Conservation (phyloP, 2,329 filamentous ascomycete species). For the Coniochaeta pulveracea region DNA sequence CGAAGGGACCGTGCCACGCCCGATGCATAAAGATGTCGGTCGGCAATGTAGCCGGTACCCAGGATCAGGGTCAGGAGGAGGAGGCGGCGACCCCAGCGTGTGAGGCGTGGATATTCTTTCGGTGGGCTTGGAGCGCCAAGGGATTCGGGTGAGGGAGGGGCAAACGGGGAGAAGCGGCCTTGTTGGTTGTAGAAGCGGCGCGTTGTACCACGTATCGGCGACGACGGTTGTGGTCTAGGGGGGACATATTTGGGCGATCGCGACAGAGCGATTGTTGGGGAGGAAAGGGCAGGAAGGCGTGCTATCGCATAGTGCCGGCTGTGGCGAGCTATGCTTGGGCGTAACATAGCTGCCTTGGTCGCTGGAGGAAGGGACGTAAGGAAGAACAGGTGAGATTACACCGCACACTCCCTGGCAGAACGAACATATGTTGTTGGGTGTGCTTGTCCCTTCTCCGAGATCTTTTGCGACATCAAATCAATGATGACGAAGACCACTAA, state of each 20-base stretch:
- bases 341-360: conserved; percentile 14
- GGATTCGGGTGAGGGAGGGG: conserved; percentile 67
- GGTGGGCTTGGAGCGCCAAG: conserved; percentile 62
- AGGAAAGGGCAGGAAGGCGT: neutral
- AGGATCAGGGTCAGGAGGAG: conserved; percentile 47
- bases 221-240: neutral
- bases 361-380: conserved; percentile 8
- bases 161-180: conserved; percentile 50
- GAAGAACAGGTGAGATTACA: too few species aligned
- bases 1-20: conserved; percentile 67
- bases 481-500: too few species aligned
- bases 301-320: conserved; percentile 5
- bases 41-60: conserved; percentile 55
- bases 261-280: neutral
- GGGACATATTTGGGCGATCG: neutral
- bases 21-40: conserved; percentile 67
- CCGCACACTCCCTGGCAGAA: too few species aligned
- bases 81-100: conserved; percentile 69
- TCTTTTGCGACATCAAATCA: too few species aligned
- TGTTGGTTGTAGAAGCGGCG: conserved; percentile 1
- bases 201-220: too few species aligned
- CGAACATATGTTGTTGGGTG: too few species aligned
- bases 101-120: conserved; percentile 57
- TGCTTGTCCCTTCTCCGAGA: too few species aligned
- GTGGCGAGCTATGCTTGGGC: conserved; percentile 15